phyloP scores from a whole-genome alignment of 352 stramenopile genomes.

The Pythium rishiriense region DNA sequence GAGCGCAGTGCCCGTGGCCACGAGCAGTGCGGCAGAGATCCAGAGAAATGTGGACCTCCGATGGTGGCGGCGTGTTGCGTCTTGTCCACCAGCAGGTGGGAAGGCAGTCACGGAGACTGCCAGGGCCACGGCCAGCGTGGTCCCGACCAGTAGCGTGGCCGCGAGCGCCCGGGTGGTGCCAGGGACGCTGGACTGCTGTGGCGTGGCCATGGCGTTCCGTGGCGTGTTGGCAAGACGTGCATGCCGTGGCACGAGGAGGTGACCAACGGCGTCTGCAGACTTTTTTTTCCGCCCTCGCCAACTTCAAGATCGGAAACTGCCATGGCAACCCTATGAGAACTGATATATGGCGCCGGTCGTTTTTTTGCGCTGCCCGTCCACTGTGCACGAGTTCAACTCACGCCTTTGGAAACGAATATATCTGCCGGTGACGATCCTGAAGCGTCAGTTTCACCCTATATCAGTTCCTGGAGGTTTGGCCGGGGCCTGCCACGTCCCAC shows the following conservation, averaged over 20 bases:
- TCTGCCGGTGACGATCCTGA: not conserved
- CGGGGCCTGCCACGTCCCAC: too few relatives aligned
- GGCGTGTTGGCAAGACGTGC: not conserved
- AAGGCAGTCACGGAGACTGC: too few relatives aligned
- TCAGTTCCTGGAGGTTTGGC: not conserved
- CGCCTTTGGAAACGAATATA: not conserved
- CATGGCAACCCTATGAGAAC: slow-evolving; percentile 8
- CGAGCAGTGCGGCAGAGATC: slow-evolving; percentile 11
- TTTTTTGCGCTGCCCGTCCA: slow-evolving; percentile 15
- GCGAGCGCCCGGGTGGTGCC: not conserved
- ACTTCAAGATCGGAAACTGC: slow-evolving; percentile 8
- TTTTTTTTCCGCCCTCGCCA: not conserved
- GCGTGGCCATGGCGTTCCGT: not conserved
- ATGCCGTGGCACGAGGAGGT: not conserved
- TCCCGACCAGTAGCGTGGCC: slow-evolving; percentile 10
- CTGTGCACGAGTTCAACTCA: not conserved
- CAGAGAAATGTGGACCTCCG: slow-evolving; percentile 15
- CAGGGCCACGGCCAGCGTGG: not conserved
- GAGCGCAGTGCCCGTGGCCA: not conserved
- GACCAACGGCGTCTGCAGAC: not conserved
- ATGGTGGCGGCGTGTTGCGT: not conserved
- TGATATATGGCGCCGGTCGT: slow-evolving; percentile 13
- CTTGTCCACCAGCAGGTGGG: too few relatives aligned
- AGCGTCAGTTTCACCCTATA: not conserved
- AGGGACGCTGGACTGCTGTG: not conserved